Percentiles rank a stretch among this genome's conserved stretches.
Conservation (phyloP, 371 early-diverging fungal species). For the Rhizopus stolonifer region DNA sequence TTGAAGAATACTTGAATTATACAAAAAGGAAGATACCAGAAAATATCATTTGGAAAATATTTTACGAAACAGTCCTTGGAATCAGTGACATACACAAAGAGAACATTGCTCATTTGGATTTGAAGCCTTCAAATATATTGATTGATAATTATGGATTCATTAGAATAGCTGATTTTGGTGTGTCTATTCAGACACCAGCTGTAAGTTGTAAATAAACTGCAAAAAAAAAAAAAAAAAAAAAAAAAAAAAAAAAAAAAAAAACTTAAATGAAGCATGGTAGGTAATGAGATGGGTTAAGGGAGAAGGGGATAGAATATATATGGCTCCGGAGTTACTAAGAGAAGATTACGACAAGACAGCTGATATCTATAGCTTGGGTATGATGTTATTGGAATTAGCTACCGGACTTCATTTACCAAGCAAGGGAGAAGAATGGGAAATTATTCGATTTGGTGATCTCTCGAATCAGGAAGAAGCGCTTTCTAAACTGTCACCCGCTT, state of each 20-base stretch:
- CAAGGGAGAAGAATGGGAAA: conserved; percentile 85
- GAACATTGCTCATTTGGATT: conserved; percentile 79
- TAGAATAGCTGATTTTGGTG: conserved; percentile 90
- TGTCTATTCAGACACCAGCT: conserved; percentile 65
- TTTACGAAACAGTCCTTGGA: conserved; percentile 76
- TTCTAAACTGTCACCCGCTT: conserved; percentile 11
- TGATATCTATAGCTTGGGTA: conserved; percentile 87
- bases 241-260: conserved; percentile 4
- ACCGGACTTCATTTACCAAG: conserved; percentile 81
- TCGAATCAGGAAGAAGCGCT: conserved; percentile 40
- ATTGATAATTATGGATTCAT: conserved; percentile 61
- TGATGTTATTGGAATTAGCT: conserved; percentile 86
- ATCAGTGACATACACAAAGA: conserved; percentile 72
- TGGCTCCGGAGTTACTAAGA: conserved; percentile 91
- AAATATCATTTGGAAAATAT: conserved; percentile 72
- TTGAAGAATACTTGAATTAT: conserved; percentile 24
- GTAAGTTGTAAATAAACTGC: conserved; percentile 25
- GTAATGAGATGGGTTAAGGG: conserved; percentile 40
- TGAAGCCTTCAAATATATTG: conserved; percentile 89
- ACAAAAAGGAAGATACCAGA: conserved; percentile 55
- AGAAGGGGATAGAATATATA: conserved; percentile 96
- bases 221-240: not conserved
- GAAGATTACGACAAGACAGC: conserved; percentile 78
- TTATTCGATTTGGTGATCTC: conserved; percentile 75
- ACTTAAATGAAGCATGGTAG: too few relatives aligned